Base-by-base conservation (phyloP, 495 filamentous ascomycete species). In the Hypoxylon intermedium region DNA sequence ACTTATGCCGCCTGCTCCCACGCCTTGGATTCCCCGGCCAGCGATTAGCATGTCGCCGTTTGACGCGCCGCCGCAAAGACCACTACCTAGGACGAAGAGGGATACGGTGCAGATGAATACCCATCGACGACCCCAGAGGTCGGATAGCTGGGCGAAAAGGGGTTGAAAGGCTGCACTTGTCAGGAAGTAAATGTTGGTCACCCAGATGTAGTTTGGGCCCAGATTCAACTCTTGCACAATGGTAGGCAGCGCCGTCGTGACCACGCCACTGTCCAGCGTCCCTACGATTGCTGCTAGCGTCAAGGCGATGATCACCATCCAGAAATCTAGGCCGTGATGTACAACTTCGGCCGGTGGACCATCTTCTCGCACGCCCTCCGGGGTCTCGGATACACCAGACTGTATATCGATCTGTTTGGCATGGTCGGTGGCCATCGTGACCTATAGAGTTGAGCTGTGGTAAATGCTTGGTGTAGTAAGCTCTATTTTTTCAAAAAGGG, bases 1-100 rank as follows among this genome's bases (percentile, higher is more conserved):
- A 33, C 68, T 69, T 36, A 74, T 64, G 88, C 91, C 91, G 44
- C 90, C 92, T 24, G 87, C 89, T 4, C 91, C 91, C 23, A 88
- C 73, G 44, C 91, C 91, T 67, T 96, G 91, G 34, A 95, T 77
- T 0, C 87, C 83, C 66, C 91, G 77, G n/a, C 89, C 92, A 1
- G 82, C 79, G 40, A 96, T 81, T 46, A 95, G 79, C 79, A 91
- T 88, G 3, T 53, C 58, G 9, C 70, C 71, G 19, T 33, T 68
- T 2, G 50, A 53, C 1, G 75, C 62, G 9, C 41, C 53, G 0
- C 74, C 75, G 9, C 72, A 68, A 3, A 83, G 60, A 15, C 71
- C 73, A 9, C 76, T 74, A n/a, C 80, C 82, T 3, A 75, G 18
- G 41, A 67, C 51, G 53, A 76, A 76, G 52, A 83, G 34, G 45